Evolutionary conservation across 768 basidiomycete genomes (phyloP).

Genomic region (Boletellus sp.): DNA sequence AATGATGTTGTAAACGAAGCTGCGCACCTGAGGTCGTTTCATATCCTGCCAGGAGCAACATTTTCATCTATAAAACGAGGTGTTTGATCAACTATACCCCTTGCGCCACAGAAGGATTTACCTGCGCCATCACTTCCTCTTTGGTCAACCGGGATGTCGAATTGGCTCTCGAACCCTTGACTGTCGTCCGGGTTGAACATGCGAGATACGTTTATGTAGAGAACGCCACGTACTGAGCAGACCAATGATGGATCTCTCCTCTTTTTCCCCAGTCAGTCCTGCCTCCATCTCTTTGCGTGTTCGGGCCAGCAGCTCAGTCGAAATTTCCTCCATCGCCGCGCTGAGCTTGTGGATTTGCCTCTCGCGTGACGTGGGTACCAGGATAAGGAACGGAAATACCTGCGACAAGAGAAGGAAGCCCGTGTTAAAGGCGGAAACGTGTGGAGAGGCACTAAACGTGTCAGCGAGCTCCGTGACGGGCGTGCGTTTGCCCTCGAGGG

Average conservation of each 20-base stretch:
- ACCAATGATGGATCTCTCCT: constrained; percentile 28
- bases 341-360: constrained; percentile 30
- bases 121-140: constrained; percentile 29
- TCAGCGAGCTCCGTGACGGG: constrained; percentile 41
- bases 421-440: constrained; percentile 24
- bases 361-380: constrained; percentile 37
- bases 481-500: constrained; percentile 46
- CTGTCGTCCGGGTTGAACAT: too few relatives aligned
- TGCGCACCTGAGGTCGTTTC: constrained; percentile 22
- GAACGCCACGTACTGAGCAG: constrained; percentile 17
- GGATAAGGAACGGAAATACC: constrained; percentile 34
- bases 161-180: constrained; percentile 34
- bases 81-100: neutral
- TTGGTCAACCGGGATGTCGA: constrained; percentile 23
- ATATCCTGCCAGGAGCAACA: constrained; percentile 20
- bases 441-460: constrained; percentile 24
- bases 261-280: constrained; percentile 18
- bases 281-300: constrained; percentile 33
- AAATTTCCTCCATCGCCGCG: constrained; percentile 38
- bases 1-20: too few relatives aligned
- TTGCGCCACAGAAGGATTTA: neutral
- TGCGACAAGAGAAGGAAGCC: constrained; percentile 36
- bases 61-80: constrained; percentile 15
- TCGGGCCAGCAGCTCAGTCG: constrained; percentile 36
- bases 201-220: constrained; percentile 13